Base-by-base conservation (phyloP, 2,329 filamentous ascomycete genomes). In the Pseudogymnoascus sp. region DNA sequence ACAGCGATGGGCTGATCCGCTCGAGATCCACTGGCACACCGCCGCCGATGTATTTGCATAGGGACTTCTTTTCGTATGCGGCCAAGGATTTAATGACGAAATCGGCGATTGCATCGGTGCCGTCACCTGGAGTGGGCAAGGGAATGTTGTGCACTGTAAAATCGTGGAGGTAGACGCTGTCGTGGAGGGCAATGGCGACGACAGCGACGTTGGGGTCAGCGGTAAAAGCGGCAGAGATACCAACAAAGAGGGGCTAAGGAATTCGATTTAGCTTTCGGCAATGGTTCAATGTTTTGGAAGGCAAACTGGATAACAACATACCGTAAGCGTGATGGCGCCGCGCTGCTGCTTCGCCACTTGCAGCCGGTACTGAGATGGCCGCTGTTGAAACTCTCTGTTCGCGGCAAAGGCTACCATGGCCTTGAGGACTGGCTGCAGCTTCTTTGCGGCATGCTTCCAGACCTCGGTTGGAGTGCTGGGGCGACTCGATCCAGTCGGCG, bases 101-200 rank as follows among this genome's bases (percentile, higher is more conserved):
- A 61, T 88, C 80, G 15, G 81, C 81, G 35, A 88, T 79, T 61
- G 76, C 72, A 61, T 82, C 78, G 15, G 78, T 71, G 35, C 74
- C 72, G 60, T 64, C n/a, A n/a, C n/a, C n/a, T n/a, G n/a, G n/a
- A 52, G 5, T 25, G 67, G 62, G 31, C 65, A 8, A 8, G 36
- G n/a, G 36, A 39, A n/a, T 39, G 8, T 55, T 48, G 66, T 84
- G 81, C 66, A 89, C 81, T 4, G 82, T 82, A 69, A 88, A 92
- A 71, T 92, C 88, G 48, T 90, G 78, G 21, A 88, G 83, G 70
- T 92, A 92, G 3, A 87, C 86, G 5, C 84, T 84, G 70, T 92
- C 88, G 65, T 90, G 88, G 65, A 88, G 81, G 3, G 87, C 87
- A 58, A 92, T 77, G 12, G 87, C 85, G 25, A 90, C 78, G 4